Evolutionary conservation across 768 basidiomycete species (phyloP).

Genomic region (Boletellus emodensis): DNA sequence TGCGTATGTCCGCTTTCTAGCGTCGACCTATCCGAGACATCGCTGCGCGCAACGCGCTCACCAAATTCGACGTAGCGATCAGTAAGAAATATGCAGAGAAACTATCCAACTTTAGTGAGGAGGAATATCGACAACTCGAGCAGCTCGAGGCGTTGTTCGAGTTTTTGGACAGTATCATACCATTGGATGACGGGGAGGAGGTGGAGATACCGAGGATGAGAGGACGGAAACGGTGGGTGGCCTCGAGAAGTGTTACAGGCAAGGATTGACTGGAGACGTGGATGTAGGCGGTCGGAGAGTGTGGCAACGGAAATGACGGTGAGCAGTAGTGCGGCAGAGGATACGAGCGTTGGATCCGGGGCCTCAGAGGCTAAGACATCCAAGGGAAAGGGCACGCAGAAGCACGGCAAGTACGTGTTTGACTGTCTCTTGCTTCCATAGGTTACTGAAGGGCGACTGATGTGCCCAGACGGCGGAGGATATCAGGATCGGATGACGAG

Average conservation of each 20-base stretch:
- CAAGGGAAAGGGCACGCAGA: constrained; percentile 32
- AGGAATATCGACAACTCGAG: constrained; percentile 62
- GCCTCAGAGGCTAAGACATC: constrained; percentile 19
- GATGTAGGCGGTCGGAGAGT: constrained; percentile 57
- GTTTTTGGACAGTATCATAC: constrained; percentile 69
- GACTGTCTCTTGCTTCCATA: not conserved
- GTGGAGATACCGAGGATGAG: constrained; percentile 37
- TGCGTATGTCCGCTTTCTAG: constrained; percentile 26
- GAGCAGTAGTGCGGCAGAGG: constrained; percentile 39
- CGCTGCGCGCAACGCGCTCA: constrained; percentile 62
- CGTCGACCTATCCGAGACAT: constrained; percentile 58
- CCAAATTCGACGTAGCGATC: constrained; percentile 62
- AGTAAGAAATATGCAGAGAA: constrained; percentile 70
- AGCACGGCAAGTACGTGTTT: constrained; percentile 38
- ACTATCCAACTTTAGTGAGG: constrained; percentile 68
- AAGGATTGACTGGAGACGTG: not conserved
- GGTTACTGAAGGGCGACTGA: not conserved
- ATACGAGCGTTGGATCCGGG: constrained; percentile 31
- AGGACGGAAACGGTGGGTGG: constrained; percentile 49
- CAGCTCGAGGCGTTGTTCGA: constrained; percentile 61
- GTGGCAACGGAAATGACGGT: constrained; percentile 42
- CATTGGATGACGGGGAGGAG: constrained; percentile 59
- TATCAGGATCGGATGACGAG: constrained; percentile 51
- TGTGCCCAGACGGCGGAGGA: constrained; percentile 45
- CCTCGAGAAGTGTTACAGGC: not conserved